Evolutionary conservation across 2,329 filamentous ascomycete genomes (phyloP), one percentile per base, ranked within the genome.

Genomic region (Arachnopeziza araneosa): DNA sequence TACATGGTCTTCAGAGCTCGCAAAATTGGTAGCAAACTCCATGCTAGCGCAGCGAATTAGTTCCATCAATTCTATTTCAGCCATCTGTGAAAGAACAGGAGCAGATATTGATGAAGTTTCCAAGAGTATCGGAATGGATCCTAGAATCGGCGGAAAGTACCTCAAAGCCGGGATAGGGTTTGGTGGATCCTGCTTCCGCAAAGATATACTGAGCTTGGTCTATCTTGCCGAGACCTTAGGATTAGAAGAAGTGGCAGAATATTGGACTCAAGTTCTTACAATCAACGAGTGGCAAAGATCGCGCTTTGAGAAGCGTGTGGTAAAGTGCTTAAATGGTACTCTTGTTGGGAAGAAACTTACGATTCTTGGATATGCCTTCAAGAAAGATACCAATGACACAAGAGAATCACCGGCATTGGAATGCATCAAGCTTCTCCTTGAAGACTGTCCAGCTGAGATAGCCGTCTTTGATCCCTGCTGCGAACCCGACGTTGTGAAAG

Each of bases 11-110:
- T 90, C 89, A 0, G 90, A 93, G 74, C 80, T 93, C 23, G 81
- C 88, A 58, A 93, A 93, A 75, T 80, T 93, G 0, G 89, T 88
- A 0, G 87, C 89, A 60, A 93, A 93, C 73, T 87, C 88, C 2
- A 86, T 93, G 82, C 79, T 93, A 9, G 90, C 90, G 1, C 90
- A 93, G 75, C 82, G 89, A 55, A 89, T 93, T 69, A 89, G 85
- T 70, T 90, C 86, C 74, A 91, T 93, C 76, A 93, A 93, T 75
- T 86, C 88, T 14, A 83, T 93, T 61, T 89, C 86, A n/a, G 88
- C 89, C 3, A 84, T 93, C 30, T 93, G 90, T 71, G 90, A 93
- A 74, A 82, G 82, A 63, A 88, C 86, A 0, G 89, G 88, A 19
- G 90, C 89, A 14, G 85, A 91, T 67, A 82, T 93, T n/a, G 81